Conservation (phyloP, 768 basidiomycete species). For the Lactarius hatsudake region DNA sequence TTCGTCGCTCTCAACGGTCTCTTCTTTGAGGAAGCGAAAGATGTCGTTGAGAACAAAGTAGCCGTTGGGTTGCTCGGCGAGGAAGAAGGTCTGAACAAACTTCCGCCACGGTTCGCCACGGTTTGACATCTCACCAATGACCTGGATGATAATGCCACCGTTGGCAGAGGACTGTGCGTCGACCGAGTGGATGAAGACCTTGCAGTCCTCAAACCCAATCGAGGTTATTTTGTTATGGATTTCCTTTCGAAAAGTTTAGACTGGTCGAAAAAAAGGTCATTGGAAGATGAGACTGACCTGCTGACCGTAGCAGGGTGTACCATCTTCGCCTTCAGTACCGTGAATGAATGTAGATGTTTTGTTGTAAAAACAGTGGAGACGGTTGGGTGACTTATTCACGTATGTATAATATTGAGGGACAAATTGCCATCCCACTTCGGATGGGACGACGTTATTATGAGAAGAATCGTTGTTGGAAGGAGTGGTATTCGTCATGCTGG, state of each 20-base stretch:
- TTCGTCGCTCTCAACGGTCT: constrained; percentile 80
- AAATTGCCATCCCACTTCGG: constrained; percentile 99
- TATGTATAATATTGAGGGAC: constrained; percentile 99
- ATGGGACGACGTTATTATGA: constrained; percentile 73
- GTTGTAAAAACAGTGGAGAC: constrained; percentile 98
- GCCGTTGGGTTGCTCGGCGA: constrained; percentile 97
- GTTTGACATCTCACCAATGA: constrained; percentile 99
- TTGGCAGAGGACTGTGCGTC: constrained; percentile 95
- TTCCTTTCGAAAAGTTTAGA: constrained; percentile 53
- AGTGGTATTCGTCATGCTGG: constrained; percentile 40
- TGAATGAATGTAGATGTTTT: constrained; percentile 97
- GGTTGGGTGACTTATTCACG: constrained; percentile 95
- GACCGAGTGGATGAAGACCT: constrained; percentile 98
- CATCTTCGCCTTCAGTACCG: constrained; percentile 95
- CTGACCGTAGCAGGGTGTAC: constrained; percentile 86
- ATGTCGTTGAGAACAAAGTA: constrained; percentile 99
- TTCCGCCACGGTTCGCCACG: constrained; percentile 90
- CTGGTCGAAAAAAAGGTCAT: constrained; percentile 13
- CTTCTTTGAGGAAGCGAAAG: constrained; percentile 99
- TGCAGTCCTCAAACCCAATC: constrained; percentile 94
- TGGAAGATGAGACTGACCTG: constrained; percentile 55
- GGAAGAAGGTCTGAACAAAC: constrained; percentile 99
- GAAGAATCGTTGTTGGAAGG: constrained; percentile 38
- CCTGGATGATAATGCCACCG: constrained; percentile 97
- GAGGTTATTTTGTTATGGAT: constrained; percentile 95